Evolutionary conservation across 73 alveolate genomes (phyloP), one percentile per base, ranked within the genome.

Genomic region (Paramecium pentaurelia): DNA sequence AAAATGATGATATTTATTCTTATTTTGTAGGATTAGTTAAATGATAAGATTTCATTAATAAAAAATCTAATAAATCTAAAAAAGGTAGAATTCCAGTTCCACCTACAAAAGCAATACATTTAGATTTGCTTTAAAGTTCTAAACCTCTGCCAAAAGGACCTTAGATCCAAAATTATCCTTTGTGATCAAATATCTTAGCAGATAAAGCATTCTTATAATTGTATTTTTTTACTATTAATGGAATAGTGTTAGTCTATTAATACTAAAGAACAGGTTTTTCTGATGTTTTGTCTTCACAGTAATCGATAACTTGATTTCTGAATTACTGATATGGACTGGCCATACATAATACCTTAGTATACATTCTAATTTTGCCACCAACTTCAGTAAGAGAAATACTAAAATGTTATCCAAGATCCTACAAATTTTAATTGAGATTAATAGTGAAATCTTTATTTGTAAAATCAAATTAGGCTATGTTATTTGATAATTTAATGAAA

Each of bases 111-210:
- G 60, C 86, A 9, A 28, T 3, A 12, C 42, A 30, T 18, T 71
- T 32, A 30, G 34, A 28, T 6, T 71, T 71, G 28, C 25, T 36
- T 32, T 34, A 0, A 8, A 71, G 58, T 36, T 71, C 86, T 32
- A 71, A 16, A 2, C 86, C 86, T 71, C 86, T 71, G 2, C 34
- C n/a, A 71, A 71, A 32, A 9, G 86, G 86, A 28, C 86, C 86
- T 18, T 71, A 28, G 25, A 71, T 71, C 36, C 28, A 71, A 71
- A 71, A 18, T 28, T 28, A 40, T 11, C 42, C 58, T 32, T 71
- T 25, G 86, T 28, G 42, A 36, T 71, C 25, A 14, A 34, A 34
- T 1, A 71, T 30, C 9, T 25, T 6, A 28, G 28, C 28, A 9
- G 86, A 10, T 8, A 71, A 22, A 32, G 58, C 86, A 8, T 71